Evolutionary conservation across 2,329 filamentous ascomycete species (phyloP), one percentile per base, ranked within the genome.

Genomic region (Ophiostoma himal-ulmi): DNA sequence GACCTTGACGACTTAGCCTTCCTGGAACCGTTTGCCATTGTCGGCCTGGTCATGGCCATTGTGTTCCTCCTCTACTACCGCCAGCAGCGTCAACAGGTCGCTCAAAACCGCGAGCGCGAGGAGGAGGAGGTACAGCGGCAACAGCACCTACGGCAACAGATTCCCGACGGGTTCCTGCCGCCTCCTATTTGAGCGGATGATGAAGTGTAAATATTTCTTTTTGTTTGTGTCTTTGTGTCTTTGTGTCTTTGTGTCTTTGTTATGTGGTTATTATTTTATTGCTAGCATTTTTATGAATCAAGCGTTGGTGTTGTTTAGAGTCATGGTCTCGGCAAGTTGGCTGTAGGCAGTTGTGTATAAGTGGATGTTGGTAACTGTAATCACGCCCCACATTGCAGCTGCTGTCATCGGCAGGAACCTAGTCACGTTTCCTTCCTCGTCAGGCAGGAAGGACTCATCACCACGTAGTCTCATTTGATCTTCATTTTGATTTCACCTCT

Each of bases 21-120:
- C n/a, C 20, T 97, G 13, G 95, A 98, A 79, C 94, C 91, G 62
- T 80, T 97, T 34, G 82, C 96, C 64, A 96, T 99, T 73, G 83
- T 97, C 17, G 89, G 87, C 1, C 81, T 98, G 17, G 89, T 91
- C 0, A 88, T 89, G 17, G 88, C 88, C 0, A 83, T 98, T 69
- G 88, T 91, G 0, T 86, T 91, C 69, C 82, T 98, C 41, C 84
- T 98, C 20, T 96, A 93, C 79, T 94, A 95, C 78, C 84, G 92
- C 26, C 89, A 92, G 73, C 88, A 88, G 76, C 83, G 88, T 72
- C 90, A 92, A 76, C 83, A 89, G 74, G 83, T 81, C 39, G 83
- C 85, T 68, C 79, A n/a, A 5, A 37, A 64, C 60, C 76, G 76
- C 22, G 78, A 82, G 72, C 79, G 80, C 70, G 80, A 81, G 74